These are phyloP conservation scores for Populus hybrid DNA, from an alignment of 441 rosid genomes.

Conservation along the genomic window DNA sequence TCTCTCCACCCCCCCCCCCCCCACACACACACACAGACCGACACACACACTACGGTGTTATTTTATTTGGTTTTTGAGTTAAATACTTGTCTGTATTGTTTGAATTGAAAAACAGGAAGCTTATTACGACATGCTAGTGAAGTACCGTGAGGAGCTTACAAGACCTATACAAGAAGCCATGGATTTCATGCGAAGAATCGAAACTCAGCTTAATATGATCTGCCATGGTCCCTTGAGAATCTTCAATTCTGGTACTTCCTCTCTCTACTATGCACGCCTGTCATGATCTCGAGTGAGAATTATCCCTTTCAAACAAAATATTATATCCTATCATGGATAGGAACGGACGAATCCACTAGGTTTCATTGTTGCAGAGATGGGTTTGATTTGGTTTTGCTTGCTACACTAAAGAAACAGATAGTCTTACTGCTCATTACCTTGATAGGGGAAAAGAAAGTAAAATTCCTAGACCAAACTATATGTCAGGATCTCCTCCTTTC, in stretches of 20 bases:
- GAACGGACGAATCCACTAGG: constrained; percentile 16
- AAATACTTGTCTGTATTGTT: background rate
- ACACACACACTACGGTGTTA: background rate
- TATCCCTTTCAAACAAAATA: background rate
- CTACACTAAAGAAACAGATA: constrained; percentile 10
- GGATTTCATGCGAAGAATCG: constrained; percentile 96
- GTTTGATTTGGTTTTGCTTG: constrained; percentile 14
- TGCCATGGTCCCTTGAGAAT: constrained; percentile 67
- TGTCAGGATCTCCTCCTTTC: constrained; percentile 11
- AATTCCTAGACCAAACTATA: background rate
- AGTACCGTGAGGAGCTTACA: constrained; percentile 84
- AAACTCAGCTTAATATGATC: constrained; percentile 80
- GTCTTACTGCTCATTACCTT: background rate
- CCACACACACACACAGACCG: too few relatives aligned
- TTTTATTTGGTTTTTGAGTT: background rate
- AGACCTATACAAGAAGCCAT: constrained; percentile 94
- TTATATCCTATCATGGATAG: constrained; percentile 12
- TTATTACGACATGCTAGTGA: constrained; percentile 87
- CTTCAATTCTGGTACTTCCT: constrained; percentile 59
- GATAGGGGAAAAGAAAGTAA: background rate
- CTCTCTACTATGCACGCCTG: background rate
- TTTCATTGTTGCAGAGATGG: constrained; percentile 23
- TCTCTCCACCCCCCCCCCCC: background rate
- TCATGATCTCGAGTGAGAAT: background rate
- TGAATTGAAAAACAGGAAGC: constrained; percentile 61